Evolutionary conservation across 1,284 basidiomycete species (phyloP), one percentile per base, ranked within the genome.

Genomic region (Ustilago trichophora): DNA sequence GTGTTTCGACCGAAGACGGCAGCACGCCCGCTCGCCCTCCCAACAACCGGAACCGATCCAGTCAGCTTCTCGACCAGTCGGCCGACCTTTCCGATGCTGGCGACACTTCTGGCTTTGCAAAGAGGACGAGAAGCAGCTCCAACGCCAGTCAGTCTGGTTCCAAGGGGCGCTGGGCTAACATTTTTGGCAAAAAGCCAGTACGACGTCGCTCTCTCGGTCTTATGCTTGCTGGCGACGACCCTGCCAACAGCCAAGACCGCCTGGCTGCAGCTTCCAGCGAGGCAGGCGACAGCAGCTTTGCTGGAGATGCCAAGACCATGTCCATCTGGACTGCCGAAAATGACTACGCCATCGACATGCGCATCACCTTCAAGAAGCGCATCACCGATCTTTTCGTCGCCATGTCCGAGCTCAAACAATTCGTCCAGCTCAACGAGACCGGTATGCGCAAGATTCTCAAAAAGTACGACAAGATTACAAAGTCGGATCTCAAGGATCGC

Each of bases 381-480:
- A 93, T 98, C 57, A 91, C 91, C 1, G 89, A 87, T 41, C 85
- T 94, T n/a, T 97, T 91, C 82, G 89, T 93, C 34, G 85, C 60
- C 33, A 63, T 68, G 21, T 90, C 89, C n/a, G 90, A 91, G 31
- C 86, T 98, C 53, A 88, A 87, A 81, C 91, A 93, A n/a, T 99
- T 93, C 73, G 89, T 93, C 43, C 91, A 97, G 75, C 85, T 98
- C 51, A 98, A 98, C 83, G 87, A 92, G 78, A 91, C 91, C 0
- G 96, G 94, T 0, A 92, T 98, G 83, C 88, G 92, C 75, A 98
- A 98, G 85, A 95, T 97, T 33, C 82, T 97, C 76, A 98, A 98
- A 83, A 98, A 98, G 90, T 97, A 96, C 79, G 95, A 98, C 86
- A 98, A 98, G 83, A 91, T 96, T 68, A 92, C 90, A 1, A 88